Percentiles rank a stretch among this genome's conserved stretches.
Conservation (phyloP, 345 rosid genomes). For the Cardiospermum halicacabum region DNA sequence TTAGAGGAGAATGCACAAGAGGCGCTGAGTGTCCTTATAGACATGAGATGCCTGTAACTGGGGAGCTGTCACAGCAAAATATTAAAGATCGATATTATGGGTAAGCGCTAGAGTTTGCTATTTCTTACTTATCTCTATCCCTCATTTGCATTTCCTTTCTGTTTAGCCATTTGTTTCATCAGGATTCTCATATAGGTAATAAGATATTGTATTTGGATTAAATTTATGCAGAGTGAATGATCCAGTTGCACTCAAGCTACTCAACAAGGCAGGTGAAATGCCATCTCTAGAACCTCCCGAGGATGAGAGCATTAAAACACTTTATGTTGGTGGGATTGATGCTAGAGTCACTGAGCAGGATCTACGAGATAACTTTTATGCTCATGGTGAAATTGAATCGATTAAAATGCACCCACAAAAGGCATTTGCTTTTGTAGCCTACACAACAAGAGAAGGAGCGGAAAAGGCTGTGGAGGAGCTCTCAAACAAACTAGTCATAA, state of each 20-base stretch:
- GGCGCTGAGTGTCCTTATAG: conserved; percentile 95
- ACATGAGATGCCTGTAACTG: conserved; percentile 95
- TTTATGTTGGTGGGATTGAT: conserved; percentile 87
- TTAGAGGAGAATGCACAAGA: conserved; percentile 92
- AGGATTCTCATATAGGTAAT: background rate
- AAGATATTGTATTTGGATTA: background rate
- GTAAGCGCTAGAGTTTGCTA: conserved; percentile 33
- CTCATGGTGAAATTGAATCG: conserved; percentile 88
- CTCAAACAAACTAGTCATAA: conserved; percentile 74
- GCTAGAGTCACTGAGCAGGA: conserved; percentile 83
- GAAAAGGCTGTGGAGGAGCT: conserved; percentile 96
- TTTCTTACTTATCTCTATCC: background rate
- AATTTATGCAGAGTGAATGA: conserved; percentile 70
- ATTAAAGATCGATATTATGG: conserved; percentile 95
- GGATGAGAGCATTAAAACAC: conserved; percentile 86
- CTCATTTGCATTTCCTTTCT: background rate
- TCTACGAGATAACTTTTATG: conserved; percentile 82
- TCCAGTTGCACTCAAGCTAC: conserved; percentile 88
- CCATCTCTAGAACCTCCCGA: conserved; percentile 88
- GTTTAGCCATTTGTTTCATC: too few relatives aligned
- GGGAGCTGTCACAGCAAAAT: conserved; percentile 93
- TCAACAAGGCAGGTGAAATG: conserved; percentile 96
- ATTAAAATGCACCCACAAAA: conserved; percentile 79
- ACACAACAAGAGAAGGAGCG: conserved; percentile 92
- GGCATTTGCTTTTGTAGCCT: conserved; percentile 91